Evolutionary conservation across 306 rosid species (phyloP).

Genomic region (Trifolium pratense): DNA sequence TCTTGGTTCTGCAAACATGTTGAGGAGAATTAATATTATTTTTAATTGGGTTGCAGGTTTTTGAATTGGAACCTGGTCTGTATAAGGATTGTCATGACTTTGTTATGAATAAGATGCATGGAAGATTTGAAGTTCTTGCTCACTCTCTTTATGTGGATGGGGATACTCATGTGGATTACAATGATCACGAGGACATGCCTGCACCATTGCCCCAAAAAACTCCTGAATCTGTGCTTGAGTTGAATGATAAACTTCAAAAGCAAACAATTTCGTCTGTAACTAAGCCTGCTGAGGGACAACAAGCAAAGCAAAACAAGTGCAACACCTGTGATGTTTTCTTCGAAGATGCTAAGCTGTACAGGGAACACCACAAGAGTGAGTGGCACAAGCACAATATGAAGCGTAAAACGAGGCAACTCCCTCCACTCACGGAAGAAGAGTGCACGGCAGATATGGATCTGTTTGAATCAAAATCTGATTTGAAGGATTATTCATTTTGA

Average conservation of each 20-base stretch:
- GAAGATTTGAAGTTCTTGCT: conserved; percentile 89
- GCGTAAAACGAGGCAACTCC: conserved; percentile 82
- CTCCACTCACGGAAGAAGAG: conserved; percentile 82
- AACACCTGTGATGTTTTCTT: conserved; percentile 63
- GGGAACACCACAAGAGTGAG: conserved; percentile 92
- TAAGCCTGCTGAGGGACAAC: conserved; percentile 52
- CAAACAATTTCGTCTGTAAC: conserved; percentile 59
- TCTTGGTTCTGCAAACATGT: conserved; percentile 24
- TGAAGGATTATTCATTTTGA: conserved; percentile 88
- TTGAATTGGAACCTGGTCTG: conserved; percentile 88
- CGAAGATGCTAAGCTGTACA: conserved; percentile 66
- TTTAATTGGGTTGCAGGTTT: conserved; percentile 46
- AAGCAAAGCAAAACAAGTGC: conserved; percentile 75
- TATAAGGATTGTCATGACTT: conserved; percentile 82
- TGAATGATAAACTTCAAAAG: conserved; percentile 67
- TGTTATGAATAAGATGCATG: conserved; percentile 62
- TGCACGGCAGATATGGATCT: conserved; percentile 69
- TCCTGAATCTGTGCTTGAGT: conserved; percentile 51
- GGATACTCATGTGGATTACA: conserved; percentile 70
- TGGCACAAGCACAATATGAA: conserved; percentile 94
- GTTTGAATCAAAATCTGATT: conserved; percentile 66
- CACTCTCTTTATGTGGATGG: conserved; percentile 78
- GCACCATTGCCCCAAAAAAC: conserved; percentile 49
- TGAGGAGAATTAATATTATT: neutral
- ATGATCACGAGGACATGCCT: conserved; percentile 62